Evolutionary conservation across 2,329 filamentous ascomycete species (phyloP), one percentile per base, ranked within the genome.

Genomic region (Phyllosticta citriasiana): DNA sequence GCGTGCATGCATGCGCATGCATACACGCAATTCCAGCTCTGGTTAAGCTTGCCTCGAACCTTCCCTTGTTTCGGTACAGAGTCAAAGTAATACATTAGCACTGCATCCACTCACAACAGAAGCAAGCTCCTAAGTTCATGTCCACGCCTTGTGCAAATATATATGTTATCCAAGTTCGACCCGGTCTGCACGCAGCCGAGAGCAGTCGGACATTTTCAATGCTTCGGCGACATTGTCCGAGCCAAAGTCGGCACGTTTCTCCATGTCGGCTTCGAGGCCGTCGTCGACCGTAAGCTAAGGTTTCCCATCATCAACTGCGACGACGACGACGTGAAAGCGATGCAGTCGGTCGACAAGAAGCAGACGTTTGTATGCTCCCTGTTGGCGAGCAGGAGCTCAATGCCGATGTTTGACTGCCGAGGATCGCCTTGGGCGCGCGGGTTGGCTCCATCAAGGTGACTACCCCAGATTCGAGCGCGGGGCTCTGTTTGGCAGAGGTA

Each of bases 351-450:
- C 19, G 19, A 22, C 30, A 33, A 33, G 30, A 33, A 12, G 6
- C 30, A 33, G 7, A 33, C 30, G 10, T 33, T 7, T 33, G 6
- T 12, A 33, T 7, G 30, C 50, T 52, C 50, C 19, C 19, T 22
- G 19, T 22, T 22, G 19, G 2, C 19, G 19, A 22, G 19, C 26
- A 35, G 24, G 22, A 55, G 53, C 25, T 35, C 35, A 33, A 35
- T 62, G 60, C 60, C 60, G 60, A 58, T 33, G 60, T 55, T 25
- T 24, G 24, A 58, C 50, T 62, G 60, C 60, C 60, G 60, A 62
- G 55, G 60, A 62, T 62, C 60, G 55, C 40, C 60, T 61, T 33
- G 60, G 33, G 60, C 19, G 55, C 55, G 59, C 50, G 59, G 22
- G 58, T 35, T 52, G 40, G 22, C 56, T 58, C 60, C 60, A 62